These are phyloP conservation scores for Alternaria novae-zelandiae DNA, from an alignment of 2,329 filamentous ascomycete genomes.

Conservation along the genomic window DNA sequence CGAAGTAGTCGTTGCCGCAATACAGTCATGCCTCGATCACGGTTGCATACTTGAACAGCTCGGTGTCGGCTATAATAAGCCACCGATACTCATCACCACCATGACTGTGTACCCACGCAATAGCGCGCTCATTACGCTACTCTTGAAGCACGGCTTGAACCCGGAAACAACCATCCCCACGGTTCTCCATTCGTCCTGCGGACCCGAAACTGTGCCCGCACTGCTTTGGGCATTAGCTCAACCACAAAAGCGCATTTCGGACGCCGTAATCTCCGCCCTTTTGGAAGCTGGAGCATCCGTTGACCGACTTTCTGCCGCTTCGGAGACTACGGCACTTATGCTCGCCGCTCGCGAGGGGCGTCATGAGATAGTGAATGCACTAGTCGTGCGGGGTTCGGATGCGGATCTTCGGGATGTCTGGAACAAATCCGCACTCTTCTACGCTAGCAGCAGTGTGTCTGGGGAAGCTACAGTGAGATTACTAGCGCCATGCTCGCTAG, in stretches of 20 bases:
- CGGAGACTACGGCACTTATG: constrained; percentile 65
- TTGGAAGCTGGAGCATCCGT: constrained; percentile 64
- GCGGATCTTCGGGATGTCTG: constrained; percentile 64
- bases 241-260: constrained; percentile 68
- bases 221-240: constrained; percentile 68
- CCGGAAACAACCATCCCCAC: constrained; percentile 52
- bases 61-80: constrained; percentile 17
- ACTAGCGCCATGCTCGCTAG: constrained; percentile 63
- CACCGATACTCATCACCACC: constrained; percentile 31
- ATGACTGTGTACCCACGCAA: constrained; percentile 36
- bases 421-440: constrained; percentile 65
- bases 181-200: constrained; percentile 56
- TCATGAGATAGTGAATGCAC: constrained; percentile 62
- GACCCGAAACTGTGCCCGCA: constrained; percentile 63
- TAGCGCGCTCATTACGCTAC: constrained; percentile 23
- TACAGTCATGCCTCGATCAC: constrained; percentile 64
- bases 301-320: constrained; percentile 61
- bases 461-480: constrained; percentile 42
- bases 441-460: constrained; percentile 61
- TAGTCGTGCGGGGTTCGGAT: constrained; percentile 66
- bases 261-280: constrained; percentile 62
- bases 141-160: constrained; percentile 37
- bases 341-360: constrained; percentile 63
- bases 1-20: constrained; percentile 49
- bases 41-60: constrained; percentile 33